Evolutionary conservation across 441 rosid species (phyloP).

Genomic region (Adansonia gregorii): DNA sequence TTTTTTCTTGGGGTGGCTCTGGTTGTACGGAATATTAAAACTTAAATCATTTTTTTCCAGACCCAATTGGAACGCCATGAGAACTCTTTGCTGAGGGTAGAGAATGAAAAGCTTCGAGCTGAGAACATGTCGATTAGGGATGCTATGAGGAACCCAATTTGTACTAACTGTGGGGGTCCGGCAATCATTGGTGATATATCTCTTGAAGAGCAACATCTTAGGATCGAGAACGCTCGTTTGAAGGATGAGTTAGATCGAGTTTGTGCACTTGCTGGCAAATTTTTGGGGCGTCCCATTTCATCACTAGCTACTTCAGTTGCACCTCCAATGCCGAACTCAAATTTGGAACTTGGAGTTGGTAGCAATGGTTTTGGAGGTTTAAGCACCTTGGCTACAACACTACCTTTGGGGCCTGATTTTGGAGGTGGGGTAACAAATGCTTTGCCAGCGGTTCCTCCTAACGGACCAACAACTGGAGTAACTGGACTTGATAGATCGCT

Average conservation of each 20-base stretch:
- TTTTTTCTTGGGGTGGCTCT: background rate
- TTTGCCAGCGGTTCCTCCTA: slow-evolving; percentile 38
- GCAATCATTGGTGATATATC: slow-evolving; percentile 76
- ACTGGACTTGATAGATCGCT: slow-evolving; percentile 52
- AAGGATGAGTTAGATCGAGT: slow-evolving; percentile 84
- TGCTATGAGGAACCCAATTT: slow-evolving; percentile 79
- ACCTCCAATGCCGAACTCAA: slow-evolving; percentile 63
- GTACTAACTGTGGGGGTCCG: slow-evolving; percentile 87
- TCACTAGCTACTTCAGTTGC: slow-evolving; percentile 41
- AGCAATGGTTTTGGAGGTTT: slow-evolving; percentile 55
- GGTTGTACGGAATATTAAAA: background rate
- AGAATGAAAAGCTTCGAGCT: slow-evolving; percentile 78
- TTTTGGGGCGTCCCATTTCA: slow-evolving; percentile 73
- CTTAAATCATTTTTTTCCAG: slow-evolving; percentile 39
- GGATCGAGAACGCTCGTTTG: slow-evolving; percentile 89
- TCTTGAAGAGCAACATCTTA: slow-evolving; percentile 78
- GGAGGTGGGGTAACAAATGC: slow-evolving; percentile 44
- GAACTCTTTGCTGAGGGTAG: slow-evolving; percentile 73
- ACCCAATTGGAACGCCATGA: slow-evolving; percentile 89
- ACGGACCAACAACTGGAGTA: slow-evolving; percentile 28
- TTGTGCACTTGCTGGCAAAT: slow-evolving; percentile 78
- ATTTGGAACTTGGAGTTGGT: slow-evolving; percentile 74
- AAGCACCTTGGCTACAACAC: slow-evolving; percentile 44
- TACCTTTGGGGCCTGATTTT: slow-evolving; percentile 57
- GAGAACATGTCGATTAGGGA: slow-evolving; percentile 82